These are phyloP conservation scores for Salix purpurea DNA, from an alignment of 345 rosid species.

Conservation along the genomic window DNA sequence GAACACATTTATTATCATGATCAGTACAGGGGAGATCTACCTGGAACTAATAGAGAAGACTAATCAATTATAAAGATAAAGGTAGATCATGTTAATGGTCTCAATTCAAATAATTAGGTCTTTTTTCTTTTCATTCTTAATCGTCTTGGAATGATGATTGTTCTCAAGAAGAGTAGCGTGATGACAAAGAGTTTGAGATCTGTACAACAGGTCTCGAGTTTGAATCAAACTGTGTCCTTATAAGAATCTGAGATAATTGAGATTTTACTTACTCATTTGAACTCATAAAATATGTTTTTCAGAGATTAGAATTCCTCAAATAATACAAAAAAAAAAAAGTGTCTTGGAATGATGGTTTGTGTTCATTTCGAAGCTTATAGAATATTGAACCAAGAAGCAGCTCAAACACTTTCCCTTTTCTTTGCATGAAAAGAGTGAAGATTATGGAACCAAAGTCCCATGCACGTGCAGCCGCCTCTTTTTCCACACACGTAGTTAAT, in stretches of 20 bases:
- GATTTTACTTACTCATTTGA: too few relatives aligned
- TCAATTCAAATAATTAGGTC: background rate
- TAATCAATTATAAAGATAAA: background rate
- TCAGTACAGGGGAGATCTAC: too few relatives aligned
- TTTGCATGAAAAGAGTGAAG: constrained; percentile 19
- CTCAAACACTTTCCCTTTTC: background rate
- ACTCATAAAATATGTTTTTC: too few relatives aligned
- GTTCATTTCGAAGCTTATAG: constrained; percentile 7
- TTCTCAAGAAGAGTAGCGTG: too few relatives aligned
- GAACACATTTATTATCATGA: too few relatives aligned
- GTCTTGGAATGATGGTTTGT: constrained; percentile 10
- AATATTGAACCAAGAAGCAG: background rate
- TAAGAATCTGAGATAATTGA: too few relatives aligned
- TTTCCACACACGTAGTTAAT: background rate
- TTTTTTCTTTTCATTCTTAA: background rate
- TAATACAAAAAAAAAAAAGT: too few relatives aligned
- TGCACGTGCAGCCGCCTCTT: constrained; percentile 27
- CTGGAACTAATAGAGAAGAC: too few relatives aligned
- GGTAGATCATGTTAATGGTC: background rate
- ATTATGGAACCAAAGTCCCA: constrained; percentile 14
- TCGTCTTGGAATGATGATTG: background rate
- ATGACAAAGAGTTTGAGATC: too few relatives aligned
- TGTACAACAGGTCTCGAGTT: accelerated
- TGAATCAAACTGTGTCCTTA: too few relatives aligned
- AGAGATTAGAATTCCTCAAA: accelerated